phyloP scores from a whole-genome alignment of 371 early-diverging fungal species.

The Mortierella sp. region DNA sequence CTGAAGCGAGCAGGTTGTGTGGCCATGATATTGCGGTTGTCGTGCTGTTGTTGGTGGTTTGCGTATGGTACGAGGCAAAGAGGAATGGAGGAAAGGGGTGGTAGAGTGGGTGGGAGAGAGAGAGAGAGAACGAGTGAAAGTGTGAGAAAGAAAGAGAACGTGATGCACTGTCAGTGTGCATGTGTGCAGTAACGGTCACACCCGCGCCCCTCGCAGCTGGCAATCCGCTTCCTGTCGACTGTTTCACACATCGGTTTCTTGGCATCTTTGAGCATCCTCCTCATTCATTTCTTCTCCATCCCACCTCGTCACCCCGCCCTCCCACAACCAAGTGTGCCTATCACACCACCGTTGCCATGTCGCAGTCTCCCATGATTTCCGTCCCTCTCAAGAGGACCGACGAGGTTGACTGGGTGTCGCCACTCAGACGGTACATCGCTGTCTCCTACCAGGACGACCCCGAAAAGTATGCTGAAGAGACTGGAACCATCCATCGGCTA shows the following conservation, averaged over 20 bases:
- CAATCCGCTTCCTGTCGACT: too few relatives aligned
- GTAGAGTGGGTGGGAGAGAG: background rate
- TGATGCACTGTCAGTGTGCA: too few relatives aligned
- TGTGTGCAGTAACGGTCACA: conserved; percentile 1
- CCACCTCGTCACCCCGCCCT: background rate
- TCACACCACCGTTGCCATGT: conserved; percentile 11
- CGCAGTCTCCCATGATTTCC: conserved; percentile 54
- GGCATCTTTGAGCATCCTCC: background rate
- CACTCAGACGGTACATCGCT: conserved; percentile 86
- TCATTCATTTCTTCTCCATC: background rate
- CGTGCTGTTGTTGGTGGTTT: background rate
- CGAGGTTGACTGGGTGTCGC: conserved; percentile 88
- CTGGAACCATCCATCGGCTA: conserved; percentile 86
- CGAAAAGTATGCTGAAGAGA: conserved; percentile 85
- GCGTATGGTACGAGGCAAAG: background rate
- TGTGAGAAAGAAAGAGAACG: too few relatives aligned
- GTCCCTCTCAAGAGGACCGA: conserved; percentile 85
- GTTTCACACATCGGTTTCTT: too few relatives aligned
- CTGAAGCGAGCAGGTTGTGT: conserved; percentile 20
- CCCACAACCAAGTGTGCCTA: too few relatives aligned
- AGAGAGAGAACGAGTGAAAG: background rate
- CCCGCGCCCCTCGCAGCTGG: background rate
- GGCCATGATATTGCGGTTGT: background rate
- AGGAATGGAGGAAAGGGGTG: background rate
- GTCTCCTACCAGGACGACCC: conserved; percentile 92